Conservation (phyloP, 108 stramenopile species). For the Fragilariopsis cylindrus region DNA sequence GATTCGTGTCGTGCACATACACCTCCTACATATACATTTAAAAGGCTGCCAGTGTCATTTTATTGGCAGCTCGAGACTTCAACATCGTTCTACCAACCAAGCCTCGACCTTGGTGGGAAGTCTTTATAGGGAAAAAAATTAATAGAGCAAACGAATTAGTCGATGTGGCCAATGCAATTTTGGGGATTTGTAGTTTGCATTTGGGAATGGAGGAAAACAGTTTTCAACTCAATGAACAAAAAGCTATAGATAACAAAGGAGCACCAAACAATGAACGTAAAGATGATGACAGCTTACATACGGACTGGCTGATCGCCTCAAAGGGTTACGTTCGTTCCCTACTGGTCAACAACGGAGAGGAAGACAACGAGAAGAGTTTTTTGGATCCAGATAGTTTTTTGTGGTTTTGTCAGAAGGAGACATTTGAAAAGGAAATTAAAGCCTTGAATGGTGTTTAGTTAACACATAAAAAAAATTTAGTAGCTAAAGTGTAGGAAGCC, state of each 20-base stretch:
- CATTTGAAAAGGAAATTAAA: constrained; percentile 11
- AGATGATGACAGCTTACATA: background rate
- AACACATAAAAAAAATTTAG: too few relatives aligned
- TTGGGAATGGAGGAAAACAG: background rate
- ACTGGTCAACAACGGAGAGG: constrained; percentile 6
- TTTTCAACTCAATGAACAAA: background rate
- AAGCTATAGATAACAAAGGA: background rate
- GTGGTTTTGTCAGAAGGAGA: constrained; percentile 43
- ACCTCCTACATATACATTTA: background rate
- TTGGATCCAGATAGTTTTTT: constrained; percentile 81
- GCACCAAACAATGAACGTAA: background rate
- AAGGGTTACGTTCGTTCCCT: constrained; percentile 54
- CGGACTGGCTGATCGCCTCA: constrained; percentile 28
- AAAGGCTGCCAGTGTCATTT: constrained; percentile 62
- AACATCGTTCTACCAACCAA: constrained; percentile 42
- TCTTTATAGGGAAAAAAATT: constrained; percentile 48
- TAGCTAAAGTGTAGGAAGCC: too few relatives aligned
- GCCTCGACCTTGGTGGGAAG: constrained; percentile 72
- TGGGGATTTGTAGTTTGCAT: constrained; percentile 26
- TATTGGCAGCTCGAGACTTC: constrained; percentile 47
- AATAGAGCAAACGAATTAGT: constrained; percentile 39
- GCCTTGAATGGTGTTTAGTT: too few relatives aligned
- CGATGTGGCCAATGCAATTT: constrained; percentile 56
- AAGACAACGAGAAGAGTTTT: constrained; percentile 40
- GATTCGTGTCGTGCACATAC: background rate